A percentile compares a stretch with the other conserved stretches of the same genome.
Conservation (phyloP, 192 early-diverging fungal genomes). For the Linnemannia zychae region DNA sequence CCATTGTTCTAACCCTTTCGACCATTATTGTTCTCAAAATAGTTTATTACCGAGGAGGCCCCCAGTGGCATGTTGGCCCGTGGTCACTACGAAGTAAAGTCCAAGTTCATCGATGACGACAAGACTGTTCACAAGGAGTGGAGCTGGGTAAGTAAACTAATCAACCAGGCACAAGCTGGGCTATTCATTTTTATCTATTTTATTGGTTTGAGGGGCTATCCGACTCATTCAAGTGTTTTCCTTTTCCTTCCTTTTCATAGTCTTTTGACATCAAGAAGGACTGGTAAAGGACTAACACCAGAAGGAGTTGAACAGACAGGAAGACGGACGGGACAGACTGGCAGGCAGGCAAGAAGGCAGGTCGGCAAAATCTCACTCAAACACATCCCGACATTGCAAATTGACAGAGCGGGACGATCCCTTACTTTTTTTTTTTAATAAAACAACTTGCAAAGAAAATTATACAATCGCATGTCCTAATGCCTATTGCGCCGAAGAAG, state of each 20-base stretch:
- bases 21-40: background rate
- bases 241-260: constrained; percentile 33
- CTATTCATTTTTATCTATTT: background rate
- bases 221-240: background rate
- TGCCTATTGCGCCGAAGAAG: background rate
- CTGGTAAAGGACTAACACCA: constrained; percentile 65
- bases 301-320: background rate
- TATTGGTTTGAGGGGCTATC: background rate
- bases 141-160: constrained; percentile 73
- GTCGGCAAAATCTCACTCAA: constrained; percentile 2
- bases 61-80: constrained; percentile 93
- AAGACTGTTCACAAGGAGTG: constrained; percentile 83
- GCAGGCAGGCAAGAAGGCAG: background rate
- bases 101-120: constrained; percentile 97
- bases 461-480: background rate
- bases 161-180: background rate
- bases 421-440: constrained; percentile 5
- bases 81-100: constrained; percentile 91
- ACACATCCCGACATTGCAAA: background rate
- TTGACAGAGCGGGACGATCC: background rate
- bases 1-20: background rate
- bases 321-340: background rate
- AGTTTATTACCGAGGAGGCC: constrained; percentile 89
- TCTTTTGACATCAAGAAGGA: constrained; percentile 92
- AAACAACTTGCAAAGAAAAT: background rate